Conservation (phyloP, 345 rosid genomes). For the Conringia planisiliqua region DNA sequence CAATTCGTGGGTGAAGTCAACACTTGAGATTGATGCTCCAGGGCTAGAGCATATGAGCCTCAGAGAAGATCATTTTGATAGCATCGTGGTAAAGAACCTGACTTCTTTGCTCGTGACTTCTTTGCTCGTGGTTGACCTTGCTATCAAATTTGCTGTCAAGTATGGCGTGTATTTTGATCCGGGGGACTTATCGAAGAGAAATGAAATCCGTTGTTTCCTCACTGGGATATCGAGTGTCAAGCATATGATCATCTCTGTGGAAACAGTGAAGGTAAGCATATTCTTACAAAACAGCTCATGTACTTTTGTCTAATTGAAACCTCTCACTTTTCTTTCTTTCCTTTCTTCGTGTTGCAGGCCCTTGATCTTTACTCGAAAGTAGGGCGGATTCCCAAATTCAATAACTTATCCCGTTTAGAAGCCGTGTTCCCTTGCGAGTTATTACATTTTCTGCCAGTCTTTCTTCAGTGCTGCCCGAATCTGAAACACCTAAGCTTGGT, state of each 20-base stretch:
- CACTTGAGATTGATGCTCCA: constrained; percentile 19
- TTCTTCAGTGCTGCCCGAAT: constrained; percentile 15
- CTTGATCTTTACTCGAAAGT: not conserved
- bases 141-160: not conserved
- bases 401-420: not conserved
- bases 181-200: not conserved
- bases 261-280: not conserved
- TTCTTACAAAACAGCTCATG: not conserved
- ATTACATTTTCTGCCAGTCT: not conserved
- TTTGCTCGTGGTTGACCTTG: not conserved
- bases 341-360: not conserved
- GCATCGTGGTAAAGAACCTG: not conserved
- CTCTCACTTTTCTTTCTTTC: not conserved
- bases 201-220: not conserved
- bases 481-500: constrained; percentile 25
- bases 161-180: not conserved
- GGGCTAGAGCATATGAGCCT: constrained; percentile 8
- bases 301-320: not conserved
- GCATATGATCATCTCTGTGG: constrained; percentile 14
- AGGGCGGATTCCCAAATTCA: constrained; percentile 8
- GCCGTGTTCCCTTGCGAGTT: not conserved
- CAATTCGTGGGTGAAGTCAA: not conserved
- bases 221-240: not conserved
- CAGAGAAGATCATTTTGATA: not conserved
- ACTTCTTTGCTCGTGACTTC: not conserved